Base-by-base conservation (phyloP, 306 rosid species). In the Malus domestica region DNA sequence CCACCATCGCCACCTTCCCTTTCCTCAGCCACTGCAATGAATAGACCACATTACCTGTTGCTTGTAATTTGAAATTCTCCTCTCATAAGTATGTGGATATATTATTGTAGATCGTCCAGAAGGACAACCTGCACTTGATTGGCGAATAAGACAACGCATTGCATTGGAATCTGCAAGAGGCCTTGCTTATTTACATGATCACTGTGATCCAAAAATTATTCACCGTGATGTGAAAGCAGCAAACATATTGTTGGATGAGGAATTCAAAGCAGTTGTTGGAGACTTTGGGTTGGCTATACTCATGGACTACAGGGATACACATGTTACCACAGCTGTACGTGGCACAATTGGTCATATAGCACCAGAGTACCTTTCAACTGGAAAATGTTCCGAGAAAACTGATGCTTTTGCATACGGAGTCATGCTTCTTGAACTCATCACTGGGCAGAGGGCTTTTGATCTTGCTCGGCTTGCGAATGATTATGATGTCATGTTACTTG, bases 181-280 rank as follows among this genome's bases (percentile, higher is more conserved):
- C 38, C 93, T 92, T 72, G 87, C 97, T 70, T 92, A 92, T 84
- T 85, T 95, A 82, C 99, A 95, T 73, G 97, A 95, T 85, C 97
- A 92, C 77, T 95, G 97, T 81, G 90, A 92, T 85, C 96, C 97
- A 14, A 90, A 90, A 87, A 95, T 95, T 73, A 92, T 95, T 82
- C 98, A 92, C 72, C 93, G 93, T 79, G 96, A 92, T 83, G 97
- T 95, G 62, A 95, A 95, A 82, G 97, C 98, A 38, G 97, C 98
- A 45, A 33, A 33, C 38, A 33, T 33, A 33, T 33, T 33, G 38
- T 33, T 33, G 38, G 38, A 33, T 33, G 38, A 1, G 7, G 38
- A 33, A 33, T 33, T 33, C 7, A 0, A 33, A 33, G 38, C 38
- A 5, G 7, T 33, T 33, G 38, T 33, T 33, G 38, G 38, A 33